Evolutionary conservation across 2,329 filamentous ascomycete species (phyloP), one percentile per base, ranked within the genome.

Genomic region (Periconia sp.): DNA sequence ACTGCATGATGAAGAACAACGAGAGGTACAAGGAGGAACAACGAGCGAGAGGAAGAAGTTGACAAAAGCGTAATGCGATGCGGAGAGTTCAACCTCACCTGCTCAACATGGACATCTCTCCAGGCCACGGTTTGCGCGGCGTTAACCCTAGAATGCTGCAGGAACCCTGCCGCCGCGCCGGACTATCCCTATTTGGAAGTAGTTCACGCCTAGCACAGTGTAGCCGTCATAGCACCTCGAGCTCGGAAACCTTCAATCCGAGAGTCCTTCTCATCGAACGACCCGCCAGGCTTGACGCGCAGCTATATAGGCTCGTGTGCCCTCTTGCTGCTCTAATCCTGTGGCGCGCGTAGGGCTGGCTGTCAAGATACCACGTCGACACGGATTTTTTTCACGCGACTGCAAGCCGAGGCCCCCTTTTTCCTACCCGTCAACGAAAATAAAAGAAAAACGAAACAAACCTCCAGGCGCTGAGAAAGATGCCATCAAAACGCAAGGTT

Each of bases 401-500:
- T n/a, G n/a, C n/a, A n/a, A n/a, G n/a, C n/a, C n/a, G n/a, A n/a
- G n/a, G n/a, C n/a, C 36, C 36, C 36, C 26, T 31, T 39, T 39
- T 18, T 21, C 7, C 10, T 30, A 15, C 32, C 23, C 32, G 19
- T 23, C 32, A 35, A 35, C 32, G 25, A 31, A 31, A 21, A 26
- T 8, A 37, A 37, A 30, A 32, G 34, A 36, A 44, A 28, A 25
- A 26, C 21, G 6, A 23, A 35, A 24, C 30, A 26, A n/a, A n/a
- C n/a, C n/a, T 41, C 17, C 38, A 36, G 34, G 22, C 16, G 24
- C 39, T 30, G 26, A 36, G 23, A 24, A 23, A 40, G 22, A 68
- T 69, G 66, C 43, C 66, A 16, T 46, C 61, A 24, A 63, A 59
- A 50, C 53, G 45, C 38, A 61, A 61, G 40, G 30, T 34, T 24